Base-by-base conservation (phyloP, 148 eudicot genomes). In the Linanthus parryae region DNA sequence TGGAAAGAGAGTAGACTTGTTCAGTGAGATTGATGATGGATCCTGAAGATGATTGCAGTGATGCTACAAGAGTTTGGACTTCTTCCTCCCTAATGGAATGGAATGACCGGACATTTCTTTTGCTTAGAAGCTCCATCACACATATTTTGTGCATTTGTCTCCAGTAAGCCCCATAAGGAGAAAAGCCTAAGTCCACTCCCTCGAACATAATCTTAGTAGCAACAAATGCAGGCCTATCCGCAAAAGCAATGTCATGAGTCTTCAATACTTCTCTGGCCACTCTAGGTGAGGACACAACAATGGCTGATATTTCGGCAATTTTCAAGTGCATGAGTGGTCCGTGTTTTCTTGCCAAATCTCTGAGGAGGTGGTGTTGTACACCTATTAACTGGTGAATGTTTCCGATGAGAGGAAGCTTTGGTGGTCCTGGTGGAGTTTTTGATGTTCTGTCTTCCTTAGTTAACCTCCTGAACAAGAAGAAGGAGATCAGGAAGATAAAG, bases 101-200 rank as follows among this genome's bases (percentile, higher is more conserved):
- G 20, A 61, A 62, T 1, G 47, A 52, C 28, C 44, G 44, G 4
- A 67, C 66, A 10, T 52, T 21, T 9, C 43, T 54, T 0, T 34
- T n/a, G 19, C 54, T 61, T 1, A 56, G 43, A 7, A 68, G 67
- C 18, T 61, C 62, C 2, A 55, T 61, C 44, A 34, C 41, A n/a
- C n/a, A n/a, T n/a, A n/a, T n/a, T n/a, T n/a, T 61, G 12, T 51
- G 25, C 0, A 56, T 3, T 17, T 61, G 48, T 11, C 67, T 48
- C 62, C 62, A 68, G 21, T 68, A 68, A 15, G 61, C 62, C 0
- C 66, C 66, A 13, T 61, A 61, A 2, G 67, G 66, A 1, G 72
- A 49, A 8, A 44, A 52, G 8, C 19, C 62, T 1, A 68, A 37
- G 22, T 56, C 58, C 7, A 46, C 22, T 13, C 43, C 48, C 2